Conservation (phyloP, 257 asterid species). For the Ligustrum vulgare region DNA sequence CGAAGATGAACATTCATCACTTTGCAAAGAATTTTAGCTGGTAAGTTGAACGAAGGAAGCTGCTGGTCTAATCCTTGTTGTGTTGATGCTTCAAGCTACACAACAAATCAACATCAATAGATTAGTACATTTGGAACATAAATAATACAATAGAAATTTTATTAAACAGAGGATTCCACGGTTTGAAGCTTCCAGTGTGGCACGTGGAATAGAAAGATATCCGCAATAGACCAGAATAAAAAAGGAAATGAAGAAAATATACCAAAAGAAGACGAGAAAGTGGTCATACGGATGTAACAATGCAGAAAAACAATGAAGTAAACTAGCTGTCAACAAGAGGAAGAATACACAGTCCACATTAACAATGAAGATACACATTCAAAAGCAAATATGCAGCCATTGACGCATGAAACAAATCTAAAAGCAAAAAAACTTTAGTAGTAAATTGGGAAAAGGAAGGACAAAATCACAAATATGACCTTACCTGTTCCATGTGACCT, state of each 20-base stretch:
- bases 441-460: slow-evolving; percentile 12
- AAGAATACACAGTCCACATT: slow-evolving; percentile 2
- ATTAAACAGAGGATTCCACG: neutral
- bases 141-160: slow-evolving; percentile 4
- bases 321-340: neutral
- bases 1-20: slow-evolving; percentile 83
- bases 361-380: neutral
- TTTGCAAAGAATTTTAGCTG: slow-evolving; percentile 89
- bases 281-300: neutral
- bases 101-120: slow-evolving; percentile 20
- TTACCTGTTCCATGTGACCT: slow-evolving; percentile 99
- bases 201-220: neutral
- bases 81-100: slow-evolving; percentile 95
- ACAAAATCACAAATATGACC: neutral
- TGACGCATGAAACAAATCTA: neutral
- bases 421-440: neutral
- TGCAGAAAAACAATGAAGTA: neutral
- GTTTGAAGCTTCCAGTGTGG: neutral
- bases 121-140: slow-evolving; percentile 12
- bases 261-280: neutral
- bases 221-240: neutral
- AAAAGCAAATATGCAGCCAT: slow-evolving; percentile 4
- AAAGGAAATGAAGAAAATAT: neutral
- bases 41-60: slow-evolving; percentile 86
- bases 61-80: slow-evolving; percentile 86